Conservation (phyloP, 2,329 filamentous ascomycete genomes). For the Teratosphaeria destructans region DNA sequence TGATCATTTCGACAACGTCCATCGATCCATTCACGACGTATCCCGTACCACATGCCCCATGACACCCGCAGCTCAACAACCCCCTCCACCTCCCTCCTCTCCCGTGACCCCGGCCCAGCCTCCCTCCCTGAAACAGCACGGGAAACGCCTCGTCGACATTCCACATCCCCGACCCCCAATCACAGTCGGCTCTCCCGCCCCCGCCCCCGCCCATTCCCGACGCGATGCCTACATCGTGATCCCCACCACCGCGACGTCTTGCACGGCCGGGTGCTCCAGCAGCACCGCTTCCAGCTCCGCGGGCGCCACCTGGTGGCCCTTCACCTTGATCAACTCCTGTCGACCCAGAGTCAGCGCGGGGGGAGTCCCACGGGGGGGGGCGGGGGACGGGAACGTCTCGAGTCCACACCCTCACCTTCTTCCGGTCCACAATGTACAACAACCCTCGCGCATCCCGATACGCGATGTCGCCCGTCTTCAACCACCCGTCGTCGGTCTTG, state of each 20-base stretch:
- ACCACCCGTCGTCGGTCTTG: slow-evolving; percentile 47
- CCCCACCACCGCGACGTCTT: slow-evolving; percentile 60
- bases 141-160: background rate
- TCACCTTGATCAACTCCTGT: slow-evolving; percentile 55
- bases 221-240: slow-evolving; percentile 37
- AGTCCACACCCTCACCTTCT: slow-evolving; percentile 43
- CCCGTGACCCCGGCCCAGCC: too few species aligned
- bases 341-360: slow-evolving; percentile 26
- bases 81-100: too few species aligned
- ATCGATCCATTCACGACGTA: too few species aligned
- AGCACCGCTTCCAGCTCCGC: slow-evolving; percentile 50
- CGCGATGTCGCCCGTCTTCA: slow-evolving; percentile 62
- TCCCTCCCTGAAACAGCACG: background rate
- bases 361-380: too few species aligned
- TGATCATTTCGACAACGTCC: too few species aligned
- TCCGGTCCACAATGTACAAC: slow-evolving; percentile 62
- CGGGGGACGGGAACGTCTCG: too few species aligned
- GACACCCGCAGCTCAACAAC: too few species aligned
- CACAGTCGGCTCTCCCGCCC: background rate
- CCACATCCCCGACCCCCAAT: background rate
- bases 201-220: too few species aligned
- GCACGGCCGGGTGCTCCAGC: slow-evolving; percentile 45
- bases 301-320: slow-evolving; percentile 51
- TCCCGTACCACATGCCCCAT: too few species aligned
- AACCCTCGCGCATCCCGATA: slow-evolving; percentile 47